Evolutionary conservation across 1,284 basidiomycete species (phyloP).

Genomic region (Cystobasidium sp.): DNA sequence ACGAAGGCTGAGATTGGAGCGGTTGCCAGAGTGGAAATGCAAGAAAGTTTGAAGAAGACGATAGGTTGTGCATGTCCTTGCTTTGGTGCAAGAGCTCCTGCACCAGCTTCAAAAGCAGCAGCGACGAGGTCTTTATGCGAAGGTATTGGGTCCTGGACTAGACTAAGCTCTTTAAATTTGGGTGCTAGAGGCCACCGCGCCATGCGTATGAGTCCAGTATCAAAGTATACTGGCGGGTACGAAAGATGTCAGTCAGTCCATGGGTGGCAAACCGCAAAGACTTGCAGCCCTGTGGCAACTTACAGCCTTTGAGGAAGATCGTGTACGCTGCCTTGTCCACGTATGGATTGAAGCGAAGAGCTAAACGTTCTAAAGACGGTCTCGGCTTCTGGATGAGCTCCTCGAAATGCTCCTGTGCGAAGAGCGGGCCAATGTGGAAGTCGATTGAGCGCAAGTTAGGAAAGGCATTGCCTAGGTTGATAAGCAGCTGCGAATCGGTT

Average conservation of each 20-base stretch:
- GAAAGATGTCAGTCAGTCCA: not conserved
- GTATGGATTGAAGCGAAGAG: conserved; percentile 53
- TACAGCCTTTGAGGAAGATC: conserved; percentile 50
- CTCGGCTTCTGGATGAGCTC: conserved; percentile 47
- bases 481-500: conserved; percentile 50
- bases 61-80: conserved; percentile 10
- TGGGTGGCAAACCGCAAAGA: not conserved
- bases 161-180: conserved; percentile 50
- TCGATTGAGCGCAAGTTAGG: conserved; percentile 35
- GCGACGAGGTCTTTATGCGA: conserved; percentile 31
- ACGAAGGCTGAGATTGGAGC: conserved; percentile 47
- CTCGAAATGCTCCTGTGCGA: conserved; percentile 49
- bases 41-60: conserved; percentile 51
- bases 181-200: conserved; percentile 37
- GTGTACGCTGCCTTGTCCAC: conserved; percentile 49
- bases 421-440: conserved; percentile 50
- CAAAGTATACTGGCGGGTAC: conserved; percentile 33
- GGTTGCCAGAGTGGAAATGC: conserved; percentile 46
- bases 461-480: conserved; percentile 48
- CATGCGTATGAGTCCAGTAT: not conserved
- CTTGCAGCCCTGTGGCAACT: not conserved
- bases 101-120: conserved; percentile 37
- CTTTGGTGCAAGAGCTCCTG: not conserved
- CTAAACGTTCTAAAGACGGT: conserved; percentile 44
- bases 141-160: conserved; percentile 28